These are phyloP conservation scores for Russula dissimulans DNA, from an alignment of 768 basidiomycete species.

Conservation along the genomic window DNA sequence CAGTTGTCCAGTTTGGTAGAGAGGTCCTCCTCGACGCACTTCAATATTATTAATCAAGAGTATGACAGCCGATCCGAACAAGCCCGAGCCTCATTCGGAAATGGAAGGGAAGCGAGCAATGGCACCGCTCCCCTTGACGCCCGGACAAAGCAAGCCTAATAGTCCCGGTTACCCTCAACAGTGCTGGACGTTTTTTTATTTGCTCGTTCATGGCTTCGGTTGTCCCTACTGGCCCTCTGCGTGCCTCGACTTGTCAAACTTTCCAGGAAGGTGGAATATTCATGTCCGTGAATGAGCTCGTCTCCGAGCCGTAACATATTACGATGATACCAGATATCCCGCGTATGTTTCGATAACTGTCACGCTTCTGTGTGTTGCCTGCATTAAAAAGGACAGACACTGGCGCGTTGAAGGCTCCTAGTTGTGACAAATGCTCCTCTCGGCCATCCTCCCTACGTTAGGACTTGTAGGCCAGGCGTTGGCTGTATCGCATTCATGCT, in stretches of 20 bases:
- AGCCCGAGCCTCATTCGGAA: neutral
- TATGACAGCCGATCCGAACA: neutral
- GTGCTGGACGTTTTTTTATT: neutral
- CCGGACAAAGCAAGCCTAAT: neutral
- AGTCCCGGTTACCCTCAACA: no score
- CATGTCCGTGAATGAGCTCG: neutral
- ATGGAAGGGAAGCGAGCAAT: neutral
- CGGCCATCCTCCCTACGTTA: neutral
- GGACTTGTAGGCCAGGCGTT: constrained; percentile 6
- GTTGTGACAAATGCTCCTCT: neutral
- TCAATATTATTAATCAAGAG: no score
- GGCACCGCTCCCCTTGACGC: neutral
- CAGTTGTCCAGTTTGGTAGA: no score
- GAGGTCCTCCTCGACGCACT: no score
- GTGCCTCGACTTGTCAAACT: neutral
- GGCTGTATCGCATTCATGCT: neutral
- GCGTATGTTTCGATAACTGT: neutral
- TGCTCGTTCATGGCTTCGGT: neutral
- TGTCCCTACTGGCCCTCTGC: no score
- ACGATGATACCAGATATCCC: neutral
- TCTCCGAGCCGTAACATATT: neutral
- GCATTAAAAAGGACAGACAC: neutral
- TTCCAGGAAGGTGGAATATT: neutral
- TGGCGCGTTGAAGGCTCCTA: neutral
- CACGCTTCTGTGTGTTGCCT: neutral